Conservation (phyloP, 352 stramenopile genomes). For the Phytophthora pinifolia region DNA sequence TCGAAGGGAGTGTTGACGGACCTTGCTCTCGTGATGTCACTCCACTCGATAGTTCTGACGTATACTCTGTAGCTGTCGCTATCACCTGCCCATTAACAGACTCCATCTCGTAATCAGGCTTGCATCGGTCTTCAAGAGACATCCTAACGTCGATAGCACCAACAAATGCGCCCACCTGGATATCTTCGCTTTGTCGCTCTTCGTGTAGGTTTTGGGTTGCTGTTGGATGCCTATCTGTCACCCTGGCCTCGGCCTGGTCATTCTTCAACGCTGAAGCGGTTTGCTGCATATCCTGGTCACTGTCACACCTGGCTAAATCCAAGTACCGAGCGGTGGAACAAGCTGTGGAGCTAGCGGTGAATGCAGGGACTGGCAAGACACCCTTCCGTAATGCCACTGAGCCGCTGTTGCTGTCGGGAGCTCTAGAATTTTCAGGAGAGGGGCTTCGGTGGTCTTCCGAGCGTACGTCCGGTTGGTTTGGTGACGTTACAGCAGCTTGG, state of each 20-base stretch:
- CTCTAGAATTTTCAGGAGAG: background rate
- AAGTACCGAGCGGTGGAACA: constrained; percentile 20
- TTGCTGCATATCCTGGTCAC: constrained; percentile 21
- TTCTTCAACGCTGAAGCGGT: background rate
- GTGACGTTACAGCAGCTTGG: constrained; percentile 36
- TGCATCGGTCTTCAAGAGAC: constrained; percentile 2
- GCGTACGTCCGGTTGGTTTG: constrained; percentile 6
- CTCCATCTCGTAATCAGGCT: background rate
- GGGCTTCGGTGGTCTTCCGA: background rate
- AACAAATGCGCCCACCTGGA: background rate
- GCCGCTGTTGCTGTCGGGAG: background rate
- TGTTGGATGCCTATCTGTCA: background rate
- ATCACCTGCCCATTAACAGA: background rate
- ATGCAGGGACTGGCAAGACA: background rate
- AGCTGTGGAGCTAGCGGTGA: background rate
- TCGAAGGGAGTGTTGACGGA: background rate
- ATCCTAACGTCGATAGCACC: background rate
- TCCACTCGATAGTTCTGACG: background rate
- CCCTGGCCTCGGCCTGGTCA: background rate
- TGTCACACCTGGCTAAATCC: constrained; percentile 24
- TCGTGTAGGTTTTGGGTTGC: background rate
- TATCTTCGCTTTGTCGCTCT: background rate
- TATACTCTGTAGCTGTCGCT: background rate
- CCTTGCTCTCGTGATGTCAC: background rate
- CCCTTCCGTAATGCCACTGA: background rate